These are phyloP conservation scores for Novymonas esmeraldas DNA, from an alignment of 208 protist genomes.

Conservation along the genomic window DNA sequence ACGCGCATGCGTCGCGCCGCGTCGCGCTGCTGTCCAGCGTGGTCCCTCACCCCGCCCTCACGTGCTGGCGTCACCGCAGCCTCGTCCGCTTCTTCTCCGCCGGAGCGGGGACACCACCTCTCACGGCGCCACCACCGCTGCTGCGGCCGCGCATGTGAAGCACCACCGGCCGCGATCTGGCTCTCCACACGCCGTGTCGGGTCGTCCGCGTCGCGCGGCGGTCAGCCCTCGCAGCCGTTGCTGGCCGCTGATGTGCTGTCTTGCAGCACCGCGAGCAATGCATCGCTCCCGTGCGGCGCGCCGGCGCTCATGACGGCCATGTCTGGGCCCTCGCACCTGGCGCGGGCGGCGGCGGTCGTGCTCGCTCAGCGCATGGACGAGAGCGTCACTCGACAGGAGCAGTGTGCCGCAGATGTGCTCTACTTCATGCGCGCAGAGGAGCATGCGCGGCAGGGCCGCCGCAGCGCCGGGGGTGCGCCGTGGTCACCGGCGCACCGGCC, in stretches of 20 bases:
- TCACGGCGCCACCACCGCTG: neutral
- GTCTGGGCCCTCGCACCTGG: slow-evolving; percentile 2
- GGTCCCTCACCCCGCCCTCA: neutral
- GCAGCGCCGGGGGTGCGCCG: neutral
- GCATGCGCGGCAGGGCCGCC: neutral
- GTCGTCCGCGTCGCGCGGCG: neutral
- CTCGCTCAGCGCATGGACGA: slow-evolving; percentile 16
- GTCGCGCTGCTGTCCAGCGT: neutral
- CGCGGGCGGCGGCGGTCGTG: slow-evolving; percentile 16
- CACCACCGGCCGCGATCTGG: too few species aligned
- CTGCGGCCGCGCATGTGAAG: too few species aligned
- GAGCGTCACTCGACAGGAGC: slow-evolving; percentile 25
- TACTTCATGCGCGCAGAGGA: slow-evolving; percentile 30
- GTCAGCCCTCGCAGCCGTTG: slow-evolving; percentile 5
- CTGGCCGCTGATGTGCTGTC: slow-evolving; percentile 1
- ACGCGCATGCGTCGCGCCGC: slow-evolving; percentile 1
- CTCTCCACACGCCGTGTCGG: too few species aligned
- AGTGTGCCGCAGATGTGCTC: slow-evolving; percentile 21
- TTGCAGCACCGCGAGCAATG: neutral
- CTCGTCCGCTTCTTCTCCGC: neutral
- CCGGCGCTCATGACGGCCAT: too few species aligned
- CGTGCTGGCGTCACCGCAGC: neutral
- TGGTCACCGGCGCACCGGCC: neutral
- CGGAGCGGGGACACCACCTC: neutral
- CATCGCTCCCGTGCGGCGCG: neutral